Evolutionary conservation across 2,329 filamentous ascomycete species (phyloP), one percentile per base, ranked within the genome.

Genomic region (Arthrobotrys musiformis): DNA sequence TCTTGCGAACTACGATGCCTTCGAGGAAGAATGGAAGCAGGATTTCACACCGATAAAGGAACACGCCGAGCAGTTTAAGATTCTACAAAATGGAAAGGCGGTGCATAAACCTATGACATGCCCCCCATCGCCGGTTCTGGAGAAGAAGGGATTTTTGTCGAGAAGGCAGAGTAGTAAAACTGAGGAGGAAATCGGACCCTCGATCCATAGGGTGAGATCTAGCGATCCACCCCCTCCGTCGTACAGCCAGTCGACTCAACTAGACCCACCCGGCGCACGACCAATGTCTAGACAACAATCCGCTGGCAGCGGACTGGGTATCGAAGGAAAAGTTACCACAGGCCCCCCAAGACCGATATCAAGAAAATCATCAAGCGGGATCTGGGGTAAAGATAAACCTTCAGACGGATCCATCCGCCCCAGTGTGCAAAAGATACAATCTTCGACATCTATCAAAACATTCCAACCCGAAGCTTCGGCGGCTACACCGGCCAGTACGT

Each of bases 1-100:
- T 22, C 15, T 78, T 9, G 24, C 13, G 1, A 42, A 73, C 6
- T 77, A 78, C 26, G n/a, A 63, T 19, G 19, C 66, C 5, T 35
- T 78, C 7, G 62, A 78, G 17, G 28, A 69, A 33, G 62, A 73
- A 24, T 78, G 74, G 74, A 72, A 67, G 24, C 30, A 56, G 2
- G 62, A 78, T 33, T 78, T 72, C 15, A 61, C 68, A 26, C 68
- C 67, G 15, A 60, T 78, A n/a, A 78, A 78, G 35, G 68, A 78
- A 5, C 37, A 73, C n/a, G 50, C 30, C 3, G 74, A 78, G 24
- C 52, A 60, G n/a, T 69, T 78, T 30, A 69, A 61, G 24, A 15
- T 78, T 7, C 11, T 78, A 22, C 67, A 61, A 48, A 19, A 48
- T 7, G 69, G 74, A 17, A 78, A 78, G 42, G 74, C 74, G 4